A percentile compares a stretch with the other conserved stretches of the same genome.
These are phyloP conservation scores for Chytriomyces sp. DNA, from an alignment of 192 early-diverging fungal genomes.

Conservation along the genomic window DNA sequence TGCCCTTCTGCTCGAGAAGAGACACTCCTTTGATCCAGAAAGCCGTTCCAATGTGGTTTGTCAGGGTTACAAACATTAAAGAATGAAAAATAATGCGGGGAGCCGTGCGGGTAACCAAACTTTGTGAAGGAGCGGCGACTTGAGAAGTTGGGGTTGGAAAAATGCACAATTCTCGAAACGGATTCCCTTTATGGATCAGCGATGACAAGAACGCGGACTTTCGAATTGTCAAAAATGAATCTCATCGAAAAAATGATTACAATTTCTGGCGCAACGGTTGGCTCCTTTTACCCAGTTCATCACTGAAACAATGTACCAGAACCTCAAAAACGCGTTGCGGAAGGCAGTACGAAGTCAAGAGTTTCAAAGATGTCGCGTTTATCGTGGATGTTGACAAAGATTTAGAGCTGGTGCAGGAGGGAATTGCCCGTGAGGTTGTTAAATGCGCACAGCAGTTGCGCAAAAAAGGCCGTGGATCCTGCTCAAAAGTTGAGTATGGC, in stretches of 20 bases:
- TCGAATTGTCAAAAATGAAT: too few relatives aligned
- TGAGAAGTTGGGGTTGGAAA: slow-evolving; percentile 92
- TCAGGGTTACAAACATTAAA: slow-evolving; percentile 82
- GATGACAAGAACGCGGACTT: slow-evolving; percentile 83
- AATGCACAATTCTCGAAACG: slow-evolving; percentile 90
- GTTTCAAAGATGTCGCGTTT: slow-evolving; percentile 73
- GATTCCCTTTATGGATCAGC: slow-evolving; percentile 96
- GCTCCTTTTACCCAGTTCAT: slow-evolving; percentile 97
- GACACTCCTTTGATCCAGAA: slow-evolving; percentile 97
- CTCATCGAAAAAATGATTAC: too few relatives aligned
- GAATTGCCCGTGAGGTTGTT: slow-evolving; percentile 90
- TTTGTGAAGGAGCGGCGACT: slow-evolving; percentile 98
- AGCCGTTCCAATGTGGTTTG: slow-evolving; percentile 98
- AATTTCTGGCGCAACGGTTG: slow-evolving; percentile 32
- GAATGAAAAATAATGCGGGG: slow-evolving; percentile 85
- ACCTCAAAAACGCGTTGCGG: slow-evolving; percentile 79
- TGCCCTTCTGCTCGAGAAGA: slow-evolving; percentile 99
- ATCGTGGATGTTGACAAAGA: slow-evolving; percentile 86
- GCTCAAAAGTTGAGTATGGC: slow-evolving; percentile 71
- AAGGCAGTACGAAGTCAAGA: slow-evolving; percentile 58
- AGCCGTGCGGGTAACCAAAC: slow-evolving; percentile 91
- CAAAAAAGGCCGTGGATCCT: slow-evolving; percentile 87
- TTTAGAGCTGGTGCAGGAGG: slow-evolving; percentile 83
- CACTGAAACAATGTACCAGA: slow-evolving; percentile 97
- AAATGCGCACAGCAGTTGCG: slow-evolving; percentile 95